These are phyloP conservation scores for Pythium phragmitis DNA, from an alignment of 352 stramenopile species.

Conservation along the genomic window DNA sequence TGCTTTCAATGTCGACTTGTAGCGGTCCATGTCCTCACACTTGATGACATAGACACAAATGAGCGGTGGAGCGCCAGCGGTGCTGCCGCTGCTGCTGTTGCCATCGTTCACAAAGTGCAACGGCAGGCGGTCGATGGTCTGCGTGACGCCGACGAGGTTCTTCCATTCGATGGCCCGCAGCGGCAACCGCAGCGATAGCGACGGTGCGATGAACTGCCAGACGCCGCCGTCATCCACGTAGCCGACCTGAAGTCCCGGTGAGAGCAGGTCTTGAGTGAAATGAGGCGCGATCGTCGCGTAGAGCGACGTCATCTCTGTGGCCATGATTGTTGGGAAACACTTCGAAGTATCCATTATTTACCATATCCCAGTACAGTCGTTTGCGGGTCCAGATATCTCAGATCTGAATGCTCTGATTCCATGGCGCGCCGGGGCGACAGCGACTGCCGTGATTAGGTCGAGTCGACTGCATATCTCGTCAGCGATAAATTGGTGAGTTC, in stretches of 20 bases:
- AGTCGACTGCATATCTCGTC: too few relatives aligned
- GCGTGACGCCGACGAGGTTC: constrained; percentile 75
- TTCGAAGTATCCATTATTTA: too few relatives aligned
- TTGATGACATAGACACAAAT: constrained; percentile 80
- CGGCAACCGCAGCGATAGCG: constrained; percentile 59
- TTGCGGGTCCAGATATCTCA: too few relatives aligned
- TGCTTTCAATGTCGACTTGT: constrained; percentile 51
- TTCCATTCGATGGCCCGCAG: constrained; percentile 79
- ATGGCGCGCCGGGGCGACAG: too few relatives aligned
- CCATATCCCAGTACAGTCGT: too few relatives aligned
- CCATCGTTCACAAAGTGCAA: constrained; percentile 48
- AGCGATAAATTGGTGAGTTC: too few relatives aligned
- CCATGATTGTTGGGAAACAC: too few relatives aligned
- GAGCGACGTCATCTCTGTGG: constrained; percentile 47
- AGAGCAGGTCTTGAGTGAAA: constrained; percentile 68
- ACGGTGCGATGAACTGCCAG: constrained; percentile 78
- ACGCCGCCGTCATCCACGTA: constrained; percentile 72
- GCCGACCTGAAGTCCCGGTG: constrained; percentile 62
- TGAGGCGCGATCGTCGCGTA: constrained; percentile 68
- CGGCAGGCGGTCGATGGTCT: constrained; percentile 63
- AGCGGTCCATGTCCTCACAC: constrained; percentile 80
- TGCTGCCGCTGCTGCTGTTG: background rate
- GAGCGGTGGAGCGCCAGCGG: constrained; percentile 31
- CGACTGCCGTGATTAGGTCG: too few relatives aligned
- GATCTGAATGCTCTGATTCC: too few relatives aligned